phyloP scores from a whole-genome alignment of 2,329 filamentous ascomycete genomes.

The Pseudogymnoascus sp. region DNA sequence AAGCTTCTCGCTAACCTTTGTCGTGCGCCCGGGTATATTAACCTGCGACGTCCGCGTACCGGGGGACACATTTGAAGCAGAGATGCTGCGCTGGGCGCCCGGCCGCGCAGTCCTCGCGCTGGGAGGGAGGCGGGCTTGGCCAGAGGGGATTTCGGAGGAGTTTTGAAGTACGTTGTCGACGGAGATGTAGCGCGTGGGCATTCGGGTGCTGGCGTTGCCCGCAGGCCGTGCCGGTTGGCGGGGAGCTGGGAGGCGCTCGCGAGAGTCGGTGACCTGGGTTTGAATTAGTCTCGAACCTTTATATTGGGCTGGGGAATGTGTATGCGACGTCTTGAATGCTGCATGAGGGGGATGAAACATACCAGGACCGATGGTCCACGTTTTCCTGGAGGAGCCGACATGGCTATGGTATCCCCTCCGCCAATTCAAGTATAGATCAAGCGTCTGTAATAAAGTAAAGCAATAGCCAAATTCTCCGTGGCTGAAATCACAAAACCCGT shows the following conservation, averaged over 20 bases:
- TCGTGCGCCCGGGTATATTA: conserved; percentile 72
- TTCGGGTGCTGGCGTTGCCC: conserved; percentile 26
- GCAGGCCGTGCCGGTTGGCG: conserved; percentile 28
- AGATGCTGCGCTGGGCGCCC: conserved; percentile 40
- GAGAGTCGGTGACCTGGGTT: conserved; percentile 46
- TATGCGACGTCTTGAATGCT: conserved; percentile 12
- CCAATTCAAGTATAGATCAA: neutral
- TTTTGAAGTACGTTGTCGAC: conserved; percentile 95
- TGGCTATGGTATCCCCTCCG: neutral
- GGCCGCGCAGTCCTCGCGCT: conserved; percentile 36
- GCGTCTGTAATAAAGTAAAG: neutral
- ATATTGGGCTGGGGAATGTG: conserved; percentile 22
- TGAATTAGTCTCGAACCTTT: conserved; percentile 17
- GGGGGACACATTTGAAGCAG: conserved; percentile 30
- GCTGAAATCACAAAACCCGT: neutral
- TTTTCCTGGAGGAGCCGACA: conserved; percentile 30
- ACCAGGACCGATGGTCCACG: conserved; percentile 55
- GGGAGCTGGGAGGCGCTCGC: conserved; percentile 36
- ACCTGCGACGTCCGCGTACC: conserved; percentile 35
- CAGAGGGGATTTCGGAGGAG: conserved; percentile 89
- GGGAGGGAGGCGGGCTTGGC: conserved; percentile 69
- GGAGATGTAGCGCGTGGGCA: conserved; percentile 66
- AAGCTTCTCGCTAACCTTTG: conserved; percentile 94
- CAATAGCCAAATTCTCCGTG: neutral
- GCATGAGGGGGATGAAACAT: conserved; percentile 15